Conservation (phyloP, 352 stramenopile genomes). For the Plasmopara viticola region DNA sequence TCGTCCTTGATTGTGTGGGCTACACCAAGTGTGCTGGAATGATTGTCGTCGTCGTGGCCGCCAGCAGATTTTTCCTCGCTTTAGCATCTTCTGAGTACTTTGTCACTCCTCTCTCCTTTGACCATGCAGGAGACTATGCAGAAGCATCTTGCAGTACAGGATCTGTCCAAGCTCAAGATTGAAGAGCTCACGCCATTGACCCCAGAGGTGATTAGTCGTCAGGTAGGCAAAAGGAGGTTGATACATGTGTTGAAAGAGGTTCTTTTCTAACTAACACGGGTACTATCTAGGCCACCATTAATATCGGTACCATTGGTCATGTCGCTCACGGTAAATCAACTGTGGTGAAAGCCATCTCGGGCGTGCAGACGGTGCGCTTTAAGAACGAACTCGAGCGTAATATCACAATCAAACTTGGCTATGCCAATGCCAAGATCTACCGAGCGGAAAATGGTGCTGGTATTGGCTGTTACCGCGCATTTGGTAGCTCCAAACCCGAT, state of each 20-base stretch:
- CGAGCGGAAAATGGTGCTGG: conserved; percentile 71
- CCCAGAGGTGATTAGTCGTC: conserved; percentile 95
- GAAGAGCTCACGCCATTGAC: conserved; percentile 95
- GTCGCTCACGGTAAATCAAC: conserved; percentile 99
- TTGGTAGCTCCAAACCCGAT: conserved; percentile 84
- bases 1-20: conserved; percentile 4
- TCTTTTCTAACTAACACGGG: not conserved
- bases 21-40: conserved; percentile 8
- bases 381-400: conserved; percentile 99
- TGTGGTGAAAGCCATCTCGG: conserved; percentile 99
- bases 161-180: conserved; percentile 93
- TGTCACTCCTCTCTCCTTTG: not conserved
- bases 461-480: conserved; percentile 85
- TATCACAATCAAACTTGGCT: conserved; percentile 99
- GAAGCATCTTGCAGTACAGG: conserved; percentile 87
- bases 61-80: conserved; percentile 43
- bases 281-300: conserved; percentile 92
- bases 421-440: conserved; percentile 99
- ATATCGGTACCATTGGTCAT: conserved; percentile 99
- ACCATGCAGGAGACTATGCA: conserved; percentile 62
- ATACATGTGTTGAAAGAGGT: not conserved
- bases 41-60: conserved; percentile 1
- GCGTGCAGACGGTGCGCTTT: conserved; percentile 97
- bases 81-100: conserved; percentile 20
- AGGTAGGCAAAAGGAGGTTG: conserved; percentile 14